These are phyloP conservation scores for Teratosphaeria zuluensis DNA, from an alignment of 2,329 filamentous ascomycete genomes.

Conservation along the genomic window DNA sequence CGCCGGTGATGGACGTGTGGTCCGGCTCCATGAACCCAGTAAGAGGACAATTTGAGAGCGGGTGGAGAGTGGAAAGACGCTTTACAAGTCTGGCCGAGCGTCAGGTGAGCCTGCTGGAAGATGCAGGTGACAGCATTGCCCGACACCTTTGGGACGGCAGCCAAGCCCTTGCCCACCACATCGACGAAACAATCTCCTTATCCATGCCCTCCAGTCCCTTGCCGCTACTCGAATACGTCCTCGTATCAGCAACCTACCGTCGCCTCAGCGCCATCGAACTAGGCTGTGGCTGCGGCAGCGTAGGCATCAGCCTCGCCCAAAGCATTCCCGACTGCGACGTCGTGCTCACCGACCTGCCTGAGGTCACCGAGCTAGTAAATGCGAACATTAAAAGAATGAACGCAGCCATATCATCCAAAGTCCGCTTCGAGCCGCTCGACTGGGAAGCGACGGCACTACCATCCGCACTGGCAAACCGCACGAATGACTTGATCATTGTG, in stretches of 20 bases:
- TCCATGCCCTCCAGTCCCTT: conserved; percentile 19
- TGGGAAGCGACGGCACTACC: conserved; percentile 44
- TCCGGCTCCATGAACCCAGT: conserved; percentile 37
- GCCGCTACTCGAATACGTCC: conserved; percentile 27
- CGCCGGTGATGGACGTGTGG: conserved; percentile 47
- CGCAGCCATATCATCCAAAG: conserved; percentile 32
- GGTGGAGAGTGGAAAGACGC: conserved; percentile 47
- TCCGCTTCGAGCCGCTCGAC: conserved; percentile 47
- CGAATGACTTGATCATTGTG: conserved; percentile 53
- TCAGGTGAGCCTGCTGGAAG: conserved; percentile 51
- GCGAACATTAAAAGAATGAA: conserved; percentile 43
- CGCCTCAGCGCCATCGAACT: conserved; percentile 51
- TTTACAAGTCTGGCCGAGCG: conserved; percentile 35
- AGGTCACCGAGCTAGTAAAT: conserved; percentile 51
- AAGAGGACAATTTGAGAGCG: conserved; percentile 32
- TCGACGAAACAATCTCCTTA: conserved; percentile 34
- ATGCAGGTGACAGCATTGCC: conserved; percentile 64
- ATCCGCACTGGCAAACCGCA: conserved; percentile 33
- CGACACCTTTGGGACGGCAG: conserved; percentile 62
- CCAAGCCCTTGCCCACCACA: conserved; percentile 45
- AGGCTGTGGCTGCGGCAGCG: conserved; percentile 59
- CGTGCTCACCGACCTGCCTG: conserved; percentile 55
- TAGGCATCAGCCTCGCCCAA: conserved; percentile 53
- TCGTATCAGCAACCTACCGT: conserved; percentile 30
- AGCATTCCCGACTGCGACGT: conserved; percentile 43